Evolutionary conservation across 352 stramenopile genomes (phyloP), one percentile per base, ranked within the genome.

Genomic region (Blastocystis hominis): DNA sequence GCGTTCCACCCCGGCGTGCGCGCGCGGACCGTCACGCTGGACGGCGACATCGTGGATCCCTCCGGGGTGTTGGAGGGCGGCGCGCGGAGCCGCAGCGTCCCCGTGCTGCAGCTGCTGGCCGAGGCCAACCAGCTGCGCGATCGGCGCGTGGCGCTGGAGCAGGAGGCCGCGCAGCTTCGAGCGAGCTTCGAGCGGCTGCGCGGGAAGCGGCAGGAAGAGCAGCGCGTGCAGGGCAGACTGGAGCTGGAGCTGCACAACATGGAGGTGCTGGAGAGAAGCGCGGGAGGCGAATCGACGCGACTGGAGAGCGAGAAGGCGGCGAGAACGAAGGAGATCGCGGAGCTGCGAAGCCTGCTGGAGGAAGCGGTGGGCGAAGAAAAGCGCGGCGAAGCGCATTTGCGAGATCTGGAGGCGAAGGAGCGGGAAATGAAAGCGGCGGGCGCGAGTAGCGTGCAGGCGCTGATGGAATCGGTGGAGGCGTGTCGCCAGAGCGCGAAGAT

Each of bases 41-140:
- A 98, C 87, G 97, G 97, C 59, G 97, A 99, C 90, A 95, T 96
- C 30, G 98, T 97, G 89, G 95, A 99, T 88, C 97, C 96, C 9
- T 94, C 94, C 4, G 97, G 97, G 54, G 98, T 96, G 13, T 94
- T 99, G 46, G 93, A 95, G 89, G 94, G 94, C 86, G 94, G 94
- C 36, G 95, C 93, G 56, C 42, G 34, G 34, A 36, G 17, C 15
- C 34, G n/a, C 7, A 20, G 42, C 3, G 46, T 24, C 17, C 13
- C 24, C 34, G 59, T 64, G n/a, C 38, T 84, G 42, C n/a, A 24
- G 0, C 42, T 53, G 38, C 54, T 84, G 30, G 10, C 62, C 20
- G 24, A 15, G 15, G 7, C 46, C 24, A 70, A 70, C 7, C 10
- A 36, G 40, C 10, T 70, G 1, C 62, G 24, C 7, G 42, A 2